phyloP scores from a whole-genome alignment of 768 basidiomycete genomes.

The Chalciporus pseudorubinellus region DNA sequence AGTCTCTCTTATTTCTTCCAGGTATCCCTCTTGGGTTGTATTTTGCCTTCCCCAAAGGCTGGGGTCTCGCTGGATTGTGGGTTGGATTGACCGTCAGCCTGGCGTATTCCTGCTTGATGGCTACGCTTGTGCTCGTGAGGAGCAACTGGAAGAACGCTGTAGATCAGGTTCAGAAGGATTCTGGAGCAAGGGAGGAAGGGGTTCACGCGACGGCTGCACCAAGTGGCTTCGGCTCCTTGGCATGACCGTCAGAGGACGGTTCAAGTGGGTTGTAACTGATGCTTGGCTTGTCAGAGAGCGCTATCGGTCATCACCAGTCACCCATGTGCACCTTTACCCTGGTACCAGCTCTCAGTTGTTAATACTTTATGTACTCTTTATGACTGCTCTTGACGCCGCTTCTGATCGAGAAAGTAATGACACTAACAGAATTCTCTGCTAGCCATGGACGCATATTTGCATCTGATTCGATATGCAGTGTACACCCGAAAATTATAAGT shows the following conservation, averaged over 20 bases:
- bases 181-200: neutral
- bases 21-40: constrained; percentile 35
- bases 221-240: neutral
- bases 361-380: neutral
- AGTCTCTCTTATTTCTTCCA: neutral
- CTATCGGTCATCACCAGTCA: too few relatives aligned
- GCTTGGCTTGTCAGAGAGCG: too few relatives aligned
- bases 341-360: neutral
- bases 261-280: neutral
- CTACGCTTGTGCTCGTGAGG: constrained; percentile 17
- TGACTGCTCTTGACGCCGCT: neutral
- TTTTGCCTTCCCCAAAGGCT: constrained; percentile 14
- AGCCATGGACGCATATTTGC: constrained; percentile 1
- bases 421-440: too few relatives aligned
- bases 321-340: too few relatives aligned
- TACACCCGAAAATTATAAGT: constrained; percentile 13
- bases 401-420: neutral
- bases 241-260: neutral
- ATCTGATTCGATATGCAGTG: constrained; percentile 13
- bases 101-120: constrained; percentile 18
- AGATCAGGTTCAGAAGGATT: neutral
- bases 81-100: constrained; percentile 21
- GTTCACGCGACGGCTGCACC: neutral
- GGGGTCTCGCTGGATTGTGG: constrained; percentile 29
- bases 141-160: constrained; percentile 15